A percentile compares a stretch with the other conserved stretches of the same genome.
Conservation (phyloP, 2,329 filamentous ascomycete genomes). For the Lasiodiplodia citricola region DNA sequence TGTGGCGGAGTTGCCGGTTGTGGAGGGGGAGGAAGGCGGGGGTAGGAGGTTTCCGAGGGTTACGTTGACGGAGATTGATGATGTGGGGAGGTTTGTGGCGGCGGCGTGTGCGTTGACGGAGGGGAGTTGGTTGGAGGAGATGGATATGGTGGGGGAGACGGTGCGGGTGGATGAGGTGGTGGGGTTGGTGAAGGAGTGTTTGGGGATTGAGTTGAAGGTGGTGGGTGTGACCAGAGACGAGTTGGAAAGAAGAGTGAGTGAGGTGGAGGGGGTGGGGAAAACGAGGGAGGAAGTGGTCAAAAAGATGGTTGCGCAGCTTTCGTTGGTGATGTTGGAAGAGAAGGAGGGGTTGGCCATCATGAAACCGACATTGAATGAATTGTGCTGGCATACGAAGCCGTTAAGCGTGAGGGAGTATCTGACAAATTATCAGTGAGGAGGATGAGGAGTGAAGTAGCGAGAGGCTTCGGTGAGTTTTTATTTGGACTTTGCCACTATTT, state of each 20-base stretch:
- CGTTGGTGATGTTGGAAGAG: slow-evolving; percentile 29
- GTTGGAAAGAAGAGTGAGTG: not conserved
- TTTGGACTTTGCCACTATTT: too few relatives aligned
- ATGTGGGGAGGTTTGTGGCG: slow-evolving; percentile 41
- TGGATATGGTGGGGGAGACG: slow-evolving; percentile 42
- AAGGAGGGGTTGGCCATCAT: not conserved
- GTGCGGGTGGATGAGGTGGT: slow-evolving; percentile 35
- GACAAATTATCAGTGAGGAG: not conserved
- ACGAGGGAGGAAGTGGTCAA: slow-evolving; percentile 30
- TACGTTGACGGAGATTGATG: slow-evolving; percentile 41
- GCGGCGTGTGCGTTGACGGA: slow-evolving; percentile 38
- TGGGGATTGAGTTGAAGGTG: slow-evolving; percentile 11
- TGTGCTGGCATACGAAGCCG: slow-evolving; percentile 26
- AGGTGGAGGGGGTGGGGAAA: not conserved
- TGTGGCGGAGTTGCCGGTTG: slow-evolving; percentile 37
- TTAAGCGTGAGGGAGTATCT: slow-evolving; percentile 8
- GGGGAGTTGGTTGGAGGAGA: slow-evolving; percentile 34
- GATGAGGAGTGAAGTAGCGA: not conserved
- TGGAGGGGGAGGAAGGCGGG: slow-evolving; percentile 5
- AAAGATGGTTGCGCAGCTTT: slow-evolving; percentile 27
- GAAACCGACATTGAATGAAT: slow-evolving; percentile 9
- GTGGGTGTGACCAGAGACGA: not conserved
- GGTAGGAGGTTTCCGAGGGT: slow-evolving; percentile 31
- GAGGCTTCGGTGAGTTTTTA: too few relatives aligned
- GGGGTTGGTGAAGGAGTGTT: slow-evolving; percentile 27